Conservation (phyloP, 208 protist species). For the Strigomonas culicis region DNA sequence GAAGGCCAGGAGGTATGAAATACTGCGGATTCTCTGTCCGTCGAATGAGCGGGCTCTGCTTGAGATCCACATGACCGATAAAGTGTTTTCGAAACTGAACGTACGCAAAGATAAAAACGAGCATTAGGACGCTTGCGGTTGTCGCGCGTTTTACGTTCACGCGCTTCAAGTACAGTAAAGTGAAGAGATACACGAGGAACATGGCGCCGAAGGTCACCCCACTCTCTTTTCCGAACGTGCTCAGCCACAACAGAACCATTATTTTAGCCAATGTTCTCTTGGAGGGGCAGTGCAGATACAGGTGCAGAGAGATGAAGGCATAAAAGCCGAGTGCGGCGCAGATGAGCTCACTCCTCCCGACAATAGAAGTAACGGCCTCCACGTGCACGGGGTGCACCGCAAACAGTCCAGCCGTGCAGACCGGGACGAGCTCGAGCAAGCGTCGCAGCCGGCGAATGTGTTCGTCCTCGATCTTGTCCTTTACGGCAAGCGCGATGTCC, state of each 20-base stretch:
- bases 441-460: slow-evolving; percentile 10
- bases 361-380: slow-evolving; percentile 83
- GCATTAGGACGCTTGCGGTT: no score
- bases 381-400: slow-evolving; percentile 82
- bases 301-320: slow-evolving; percentile 36
- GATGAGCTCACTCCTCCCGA: slow-evolving; percentile 74
- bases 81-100: slow-evolving; percentile 38
- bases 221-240: slow-evolving; percentile 57
- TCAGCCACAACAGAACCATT: not conserved
- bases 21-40: slow-evolving; percentile 84
- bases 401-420: slow-evolving; percentile 53
- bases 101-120: slow-evolving; percentile 26
- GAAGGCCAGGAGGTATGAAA: slow-evolving; percentile 31
- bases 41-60: slow-evolving; percentile 41
- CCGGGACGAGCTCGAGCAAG: slow-evolving; percentile 21
- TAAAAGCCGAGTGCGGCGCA: slow-evolving; percentile 62
- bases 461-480: no score
- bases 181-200: slow-evolving; percentile 42
- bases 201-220: slow-evolving; percentile 68
- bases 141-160: not conserved
- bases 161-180: slow-evolving; percentile 25
- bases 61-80: slow-evolving; percentile 49
- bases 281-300: slow-evolving; percentile 19
- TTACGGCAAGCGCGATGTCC: no score
- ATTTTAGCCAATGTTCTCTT: not conserved